These are phyloP conservation scores for Nitzschia inconspicua DNA, from an alignment of 108 stramenopile species.

Conservation along the genomic window DNA sequence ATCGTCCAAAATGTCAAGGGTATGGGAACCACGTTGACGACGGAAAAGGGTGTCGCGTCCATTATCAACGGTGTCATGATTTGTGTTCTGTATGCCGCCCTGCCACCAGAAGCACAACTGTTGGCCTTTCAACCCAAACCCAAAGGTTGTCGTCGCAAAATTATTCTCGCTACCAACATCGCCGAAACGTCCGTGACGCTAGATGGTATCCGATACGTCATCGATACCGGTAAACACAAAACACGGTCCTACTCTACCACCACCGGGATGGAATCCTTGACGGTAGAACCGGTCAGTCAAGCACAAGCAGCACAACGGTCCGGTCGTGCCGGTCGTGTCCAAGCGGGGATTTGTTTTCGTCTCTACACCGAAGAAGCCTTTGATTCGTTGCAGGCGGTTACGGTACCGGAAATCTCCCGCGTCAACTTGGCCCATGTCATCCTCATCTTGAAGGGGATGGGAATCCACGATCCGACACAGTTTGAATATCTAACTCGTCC, in stretches of 20 bases:
- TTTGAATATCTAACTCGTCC: conserved; percentile 91
- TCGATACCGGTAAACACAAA: conserved; percentile 93
- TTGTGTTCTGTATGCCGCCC: conserved; percentile 73
- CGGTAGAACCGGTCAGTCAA: conserved; percentile 64
- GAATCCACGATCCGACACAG: conserved; percentile 75
- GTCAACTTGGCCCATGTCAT: conserved; percentile 86
- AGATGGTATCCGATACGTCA: conserved; percentile 89
- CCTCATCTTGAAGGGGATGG: conserved; percentile 90
- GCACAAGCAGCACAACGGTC: conserved; percentile 73
- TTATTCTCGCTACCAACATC: conserved; percentile 96
- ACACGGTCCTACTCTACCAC: conserved; percentile 57
- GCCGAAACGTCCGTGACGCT: conserved; percentile 98
- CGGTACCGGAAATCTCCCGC: conserved; percentile 89
- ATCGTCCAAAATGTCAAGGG: conserved; percentile 56
- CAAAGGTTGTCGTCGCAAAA: conserved; percentile 67
- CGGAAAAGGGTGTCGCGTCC: conserved; percentile 24
- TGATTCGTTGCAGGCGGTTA: conserved; percentile 44
- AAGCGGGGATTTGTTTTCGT: conserved; percentile 72
- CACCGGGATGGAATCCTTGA: conserved; percentile 84
- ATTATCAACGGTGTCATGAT: conserved; percentile 74
- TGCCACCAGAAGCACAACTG: conserved; percentile 75
- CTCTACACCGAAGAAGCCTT: conserved; percentile 77
- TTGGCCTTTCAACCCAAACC: conserved; percentile 75
- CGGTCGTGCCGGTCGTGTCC: conserved; percentile 79
- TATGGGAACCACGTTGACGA: conserved; percentile 59